A percentile compares a stretch with the other conserved stretches of the same genome.
phyloP scores from a whole-genome alignment of 2,329 filamentous ascomycete species.

The Diaporthe nobilis region DNA sequence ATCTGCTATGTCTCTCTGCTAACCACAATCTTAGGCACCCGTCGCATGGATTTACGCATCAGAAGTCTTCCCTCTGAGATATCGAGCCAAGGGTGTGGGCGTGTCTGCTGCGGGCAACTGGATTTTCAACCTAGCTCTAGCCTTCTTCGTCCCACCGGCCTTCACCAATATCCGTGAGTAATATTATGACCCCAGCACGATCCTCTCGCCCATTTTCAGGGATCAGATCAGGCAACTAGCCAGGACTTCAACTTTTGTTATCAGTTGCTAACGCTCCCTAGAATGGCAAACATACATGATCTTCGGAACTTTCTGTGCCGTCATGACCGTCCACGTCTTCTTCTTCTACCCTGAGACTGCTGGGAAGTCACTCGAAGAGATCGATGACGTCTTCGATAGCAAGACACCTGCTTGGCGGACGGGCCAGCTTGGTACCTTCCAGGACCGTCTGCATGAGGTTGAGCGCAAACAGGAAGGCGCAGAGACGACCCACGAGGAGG shows the following conservation, averaged over 20 bases:
- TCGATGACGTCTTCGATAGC: conserved; percentile 62
- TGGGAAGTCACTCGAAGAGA: conserved; percentile 69
- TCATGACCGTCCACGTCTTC: conserved; percentile 65
- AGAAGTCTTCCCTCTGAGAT: conserved; percentile 59
- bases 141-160: conserved; percentile 61
- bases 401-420: conserved; percentile 40
- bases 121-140: conserved; percentile 65
- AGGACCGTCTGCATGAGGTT: conserved; percentile 35
- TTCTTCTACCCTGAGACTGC: conserved; percentile 71
- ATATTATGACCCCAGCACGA: background rate
- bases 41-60: conserved; percentile 52
- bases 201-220: too few relatives aligned
- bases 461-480: conserved; percentile 25
- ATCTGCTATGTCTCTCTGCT: background rate
- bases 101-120: conserved; percentile 66
- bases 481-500: conserved; percentile 33
- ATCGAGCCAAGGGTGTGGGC: conserved; percentile 68
- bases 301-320: conserved; percentile 66
- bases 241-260: background rate
- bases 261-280: background rate
- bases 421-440: conserved; percentile 33
- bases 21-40: conserved; percentile 41
- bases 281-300: conserved; percentile 66
- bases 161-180: conserved; percentile 56
- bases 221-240: background rate